These are phyloP conservation scores for Talaromyces proteolyticus DNA, from an alignment of 495 filamentous ascomycete species.

Conservation along the genomic window DNA sequence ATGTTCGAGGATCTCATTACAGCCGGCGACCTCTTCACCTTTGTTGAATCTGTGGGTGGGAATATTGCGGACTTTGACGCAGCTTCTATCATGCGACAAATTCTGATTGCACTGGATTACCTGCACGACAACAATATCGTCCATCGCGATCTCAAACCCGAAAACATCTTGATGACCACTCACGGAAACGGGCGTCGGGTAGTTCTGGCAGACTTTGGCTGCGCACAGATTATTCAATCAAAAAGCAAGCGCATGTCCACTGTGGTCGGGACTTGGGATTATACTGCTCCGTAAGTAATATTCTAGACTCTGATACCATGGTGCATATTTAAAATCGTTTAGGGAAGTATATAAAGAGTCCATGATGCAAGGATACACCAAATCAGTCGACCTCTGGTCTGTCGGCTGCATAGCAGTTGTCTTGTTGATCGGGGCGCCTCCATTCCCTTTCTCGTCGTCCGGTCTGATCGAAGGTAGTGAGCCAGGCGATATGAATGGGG, in stretches of 20 bases:
- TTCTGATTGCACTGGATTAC: constrained; percentile 55
- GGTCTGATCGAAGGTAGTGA: constrained; percentile 17
- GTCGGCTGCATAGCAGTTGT: constrained; percentile 46
- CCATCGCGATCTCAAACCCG: constrained; percentile 67
- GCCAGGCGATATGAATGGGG: constrained; percentile 24
- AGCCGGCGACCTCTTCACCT: constrained; percentile 61
- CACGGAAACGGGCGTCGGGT: constrained; percentile 45
- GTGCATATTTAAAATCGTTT: constrained; percentile 20
- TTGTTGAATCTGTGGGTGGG: constrained; percentile 41
- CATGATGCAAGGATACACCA: constrained; percentile 46
- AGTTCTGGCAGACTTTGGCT: constrained; percentile 71
- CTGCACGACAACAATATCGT: constrained; percentile 51
- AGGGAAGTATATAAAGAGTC: constrained; percentile 38
- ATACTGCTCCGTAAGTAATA: constrained; percentile 63
- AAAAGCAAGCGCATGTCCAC: constrained; percentile 50
- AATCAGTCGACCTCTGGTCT: constrained; percentile 59
- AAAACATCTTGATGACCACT: constrained; percentile 59
- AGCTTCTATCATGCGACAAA: constrained; percentile 50
- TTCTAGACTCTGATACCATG: no score
- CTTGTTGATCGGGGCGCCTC: constrained; percentile 42
- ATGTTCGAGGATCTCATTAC: constrained; percentile 61
- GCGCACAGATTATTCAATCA: constrained; percentile 37
- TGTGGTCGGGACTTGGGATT: constrained; percentile 57
- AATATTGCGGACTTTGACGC: constrained; percentile 44
- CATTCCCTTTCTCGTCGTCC: constrained; percentile 15